Conservation (phyloP, 768 basidiomycete genomes). For the Aureoboletus auriporus region DNA sequence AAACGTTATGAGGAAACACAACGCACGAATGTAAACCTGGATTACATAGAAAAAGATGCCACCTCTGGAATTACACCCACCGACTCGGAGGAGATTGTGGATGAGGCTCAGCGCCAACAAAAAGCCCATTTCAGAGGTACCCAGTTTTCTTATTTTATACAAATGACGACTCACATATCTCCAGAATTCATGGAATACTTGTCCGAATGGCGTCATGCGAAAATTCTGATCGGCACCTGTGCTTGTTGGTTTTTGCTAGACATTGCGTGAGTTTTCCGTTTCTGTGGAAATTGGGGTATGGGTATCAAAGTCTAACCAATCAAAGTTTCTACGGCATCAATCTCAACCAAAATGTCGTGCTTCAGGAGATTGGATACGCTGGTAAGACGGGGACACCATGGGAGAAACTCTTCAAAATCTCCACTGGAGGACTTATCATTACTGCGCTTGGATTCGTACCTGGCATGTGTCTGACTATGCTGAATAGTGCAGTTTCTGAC, state of each 20-base stretch:
- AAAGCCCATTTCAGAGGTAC: conserved; percentile 51
- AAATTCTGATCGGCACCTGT: conserved; percentile 64
- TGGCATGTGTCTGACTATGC: conserved; percentile 33
- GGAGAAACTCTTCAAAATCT: conserved; percentile 64
- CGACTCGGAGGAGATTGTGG: conserved; percentile 1
- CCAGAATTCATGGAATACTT: conserved; percentile 66
- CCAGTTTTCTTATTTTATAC: background rate
- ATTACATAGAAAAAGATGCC: conserved; percentile 30
- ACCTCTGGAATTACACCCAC: background rate
- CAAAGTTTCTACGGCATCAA: conserved; percentile 72
- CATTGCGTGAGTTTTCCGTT: conserved; percentile 45
- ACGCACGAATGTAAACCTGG: conserved; percentile 22
- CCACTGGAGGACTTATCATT: conserved; percentile 67
- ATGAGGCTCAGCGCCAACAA: conserved; percentile 29
- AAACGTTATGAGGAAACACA: conserved; percentile 48
- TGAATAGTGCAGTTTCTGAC: background rate
- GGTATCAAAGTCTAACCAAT: background rate
- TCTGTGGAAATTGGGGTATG: background rate
- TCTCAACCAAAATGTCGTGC: conserved; percentile 73
- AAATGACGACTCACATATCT: background rate
- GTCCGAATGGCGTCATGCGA: conserved; percentile 66
- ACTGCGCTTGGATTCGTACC: conserved; percentile 76
- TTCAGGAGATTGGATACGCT: conserved; percentile 66
- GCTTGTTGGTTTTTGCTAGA: conserved; percentile 75
- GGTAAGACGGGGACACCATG: conserved; percentile 54